Evolutionary conservation across 441 rosid species (phyloP), one percentile per base, ranked within the genome.

Genomic region (Rhodomyrtus psidioides): DNA sequence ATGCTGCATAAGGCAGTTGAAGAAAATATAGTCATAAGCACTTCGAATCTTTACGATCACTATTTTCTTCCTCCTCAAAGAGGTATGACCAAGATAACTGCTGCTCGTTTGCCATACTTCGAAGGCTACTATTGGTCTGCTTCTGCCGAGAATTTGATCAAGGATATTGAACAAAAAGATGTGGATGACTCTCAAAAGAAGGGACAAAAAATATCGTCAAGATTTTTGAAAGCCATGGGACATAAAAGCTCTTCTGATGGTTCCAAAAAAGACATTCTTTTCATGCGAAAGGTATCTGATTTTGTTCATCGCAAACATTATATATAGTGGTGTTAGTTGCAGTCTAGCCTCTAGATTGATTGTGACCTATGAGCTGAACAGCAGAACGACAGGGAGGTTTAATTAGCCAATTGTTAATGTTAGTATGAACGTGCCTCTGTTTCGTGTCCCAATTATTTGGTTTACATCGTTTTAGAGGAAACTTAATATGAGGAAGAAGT

Each of bases 51-150:
- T 62, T 70, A 65, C 9, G 82, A 86, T 54, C 53, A 28, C 24
- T 49, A 86, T 70, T 74, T 86, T 56, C 46, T 42, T 82, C 83
- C 85, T 39, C 28, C 83, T 15, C 46, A 51, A 65, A 39, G 85
- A 26, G 55, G 60, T n/a, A 44, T 46, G 39, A 60, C 39, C 70
- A 83, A 42, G 75, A 75, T 83, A 60, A 53, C 88, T 6, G 85
- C 85, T 53, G 82, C 88, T 74, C 70, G 83, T 19, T 55, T 86
- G 57, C 88, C 88, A 9, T 83, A 86, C 53, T 86, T 83, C 1
- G 88, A 86, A 79, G 88, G 88, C 19, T 58, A 74, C 62, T 83
- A 42, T 30, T 86, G 88, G 88, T 75, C 82, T 76, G 83, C 53
- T 56, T 34, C 39, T 74, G 85, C 82, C 0, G 85, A 56, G 42